phyloP scores from a whole-genome alignment of 768 basidiomycete species.

The Tephrocybe sp. region DNA sequence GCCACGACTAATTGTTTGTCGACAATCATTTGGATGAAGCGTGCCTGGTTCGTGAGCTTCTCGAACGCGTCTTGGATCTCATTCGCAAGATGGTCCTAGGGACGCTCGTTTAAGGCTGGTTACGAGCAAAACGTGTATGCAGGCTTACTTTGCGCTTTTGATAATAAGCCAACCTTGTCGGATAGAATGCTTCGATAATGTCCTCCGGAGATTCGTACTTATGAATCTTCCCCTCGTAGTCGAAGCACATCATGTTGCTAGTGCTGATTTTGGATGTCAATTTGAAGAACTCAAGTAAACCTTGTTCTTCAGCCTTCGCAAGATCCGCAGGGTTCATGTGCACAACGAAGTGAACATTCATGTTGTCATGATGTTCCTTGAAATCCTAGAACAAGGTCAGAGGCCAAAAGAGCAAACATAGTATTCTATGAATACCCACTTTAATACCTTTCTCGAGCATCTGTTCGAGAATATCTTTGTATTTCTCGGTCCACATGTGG shows the following conservation, averaged over 20 bases:
- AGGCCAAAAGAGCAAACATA: too few relatives aligned
- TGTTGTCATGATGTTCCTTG: slow-evolving; percentile 93
- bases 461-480: slow-evolving; percentile 87
- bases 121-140: background rate
- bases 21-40: slow-evolving; percentile 96
- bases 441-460: slow-evolving; percentile 79
- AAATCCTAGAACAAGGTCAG: slow-evolving; percentile 65
- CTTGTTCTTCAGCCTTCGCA: slow-evolving; percentile 86
- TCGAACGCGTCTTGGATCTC: slow-evolving; percentile 82
- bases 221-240: slow-evolving; percentile 93
- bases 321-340: slow-evolving; percentile 78
- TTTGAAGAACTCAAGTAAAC: slow-evolving; percentile 90
- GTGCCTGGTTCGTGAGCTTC: slow-evolving; percentile 88
- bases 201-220: slow-evolving; percentile 89
- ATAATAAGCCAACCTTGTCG: slow-evolving; percentile 83
- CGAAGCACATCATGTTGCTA: slow-evolving; percentile 98
- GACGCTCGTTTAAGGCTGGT: background rate
- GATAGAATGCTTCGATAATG: slow-evolving; percentile 92
- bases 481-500: slow-evolving; percentile 90
- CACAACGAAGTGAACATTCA: slow-evolving; percentile 85
- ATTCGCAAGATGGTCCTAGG: slow-evolving; percentile 78
- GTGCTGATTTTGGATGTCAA: slow-evolving; percentile 81
- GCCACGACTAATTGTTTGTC: slow-evolving; percentile 77
- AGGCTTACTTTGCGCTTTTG: slow-evolving; percentile 86
- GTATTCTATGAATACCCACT: slow-evolving; percentile 60